Conservation (phyloP, 352 stramenopile species). For the Thalassiosira ordinaria region DNA sequence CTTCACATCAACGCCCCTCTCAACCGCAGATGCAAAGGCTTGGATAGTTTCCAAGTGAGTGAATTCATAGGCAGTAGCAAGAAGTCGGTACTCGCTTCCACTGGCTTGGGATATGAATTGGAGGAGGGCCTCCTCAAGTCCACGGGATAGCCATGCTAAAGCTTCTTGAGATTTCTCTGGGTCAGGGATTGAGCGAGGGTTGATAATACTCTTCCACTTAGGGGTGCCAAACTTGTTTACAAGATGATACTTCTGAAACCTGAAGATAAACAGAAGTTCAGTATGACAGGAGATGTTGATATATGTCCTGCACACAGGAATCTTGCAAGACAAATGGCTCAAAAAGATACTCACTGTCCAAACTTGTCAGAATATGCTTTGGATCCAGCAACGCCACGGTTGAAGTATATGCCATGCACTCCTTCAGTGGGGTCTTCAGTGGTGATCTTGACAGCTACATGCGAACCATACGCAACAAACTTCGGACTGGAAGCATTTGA, state of each 20-base stretch:
- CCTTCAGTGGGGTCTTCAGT: conserved; percentile 44
- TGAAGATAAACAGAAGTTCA: too few species aligned
- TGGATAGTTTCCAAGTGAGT: conserved; percentile 47
- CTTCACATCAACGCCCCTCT: conserved; percentile 49
- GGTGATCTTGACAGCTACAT: conserved; percentile 26
- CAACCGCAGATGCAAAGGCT: conserved; percentile 46
- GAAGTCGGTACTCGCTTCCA: conserved; percentile 23
- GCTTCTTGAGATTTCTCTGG: conserved; percentile 45
- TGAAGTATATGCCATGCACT: conserved; percentile 51
- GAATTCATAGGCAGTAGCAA: conserved; percentile 50
- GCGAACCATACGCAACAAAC: conserved; percentile 22
- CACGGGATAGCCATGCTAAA: conserved; percentile 47
- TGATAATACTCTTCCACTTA: conserved; percentile 38
- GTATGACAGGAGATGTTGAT: too few species aligned
- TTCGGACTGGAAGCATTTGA: conserved; percentile 9
- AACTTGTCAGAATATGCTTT: conserved; percentile 46
- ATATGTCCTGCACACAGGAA: too few species aligned
- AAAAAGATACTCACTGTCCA: too few species aligned
- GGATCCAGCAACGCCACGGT: conserved; percentile 45
- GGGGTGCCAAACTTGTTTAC: conserved; percentile 27
- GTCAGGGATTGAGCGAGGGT: conserved; percentile 46
- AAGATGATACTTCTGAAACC: conserved; percentile 31
- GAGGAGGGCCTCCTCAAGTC: conserved; percentile 47
- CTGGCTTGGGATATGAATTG: conserved; percentile 43
- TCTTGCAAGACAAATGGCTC: too few species aligned